Conservation (phyloP, 768 basidiomycete genomes). For the Ephemerocybe angulata region DNA sequence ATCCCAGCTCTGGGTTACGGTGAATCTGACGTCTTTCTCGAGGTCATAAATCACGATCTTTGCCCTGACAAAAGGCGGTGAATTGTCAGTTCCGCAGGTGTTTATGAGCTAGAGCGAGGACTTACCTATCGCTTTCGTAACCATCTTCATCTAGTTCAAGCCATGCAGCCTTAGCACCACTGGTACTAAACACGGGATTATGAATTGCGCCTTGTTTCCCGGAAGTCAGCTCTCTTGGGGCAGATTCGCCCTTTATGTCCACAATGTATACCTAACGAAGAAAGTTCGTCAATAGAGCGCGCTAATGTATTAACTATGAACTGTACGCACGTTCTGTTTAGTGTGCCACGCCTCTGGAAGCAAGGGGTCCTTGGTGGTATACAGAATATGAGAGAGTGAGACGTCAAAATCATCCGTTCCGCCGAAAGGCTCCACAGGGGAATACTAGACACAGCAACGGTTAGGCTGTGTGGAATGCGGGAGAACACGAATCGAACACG, state of each 20-base stretch:
- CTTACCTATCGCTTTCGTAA: conserved; percentile 79
- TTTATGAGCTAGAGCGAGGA: conserved; percentile 3
- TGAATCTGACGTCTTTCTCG: conserved; percentile 58
- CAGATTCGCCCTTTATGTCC: conserved; percentile 44
- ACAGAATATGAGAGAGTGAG: conserved; percentile 63
- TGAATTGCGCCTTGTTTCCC: conserved; percentile 83
- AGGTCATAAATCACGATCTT: conserved; percentile 82
- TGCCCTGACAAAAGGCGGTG: conserved; percentile 36
- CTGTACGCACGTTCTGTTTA: conserved; percentile 65
- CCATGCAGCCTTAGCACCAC: conserved; percentile 80
- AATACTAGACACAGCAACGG: conserved; percentile 37
- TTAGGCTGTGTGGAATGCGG: background rate
- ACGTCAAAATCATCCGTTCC: conserved; percentile 78
- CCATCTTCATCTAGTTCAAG: conserved; percentile 84
- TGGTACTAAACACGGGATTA: conserved; percentile 62
- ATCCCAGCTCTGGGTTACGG: conserved; percentile 83
- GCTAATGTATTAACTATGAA: background rate
- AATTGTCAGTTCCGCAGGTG: too few species aligned
- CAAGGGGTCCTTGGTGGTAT: conserved; percentile 81
- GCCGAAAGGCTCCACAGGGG: conserved; percentile 86
- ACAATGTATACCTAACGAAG: conserved; percentile 63
- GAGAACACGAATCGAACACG: conserved; percentile 18
- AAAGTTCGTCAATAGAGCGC: conserved; percentile 1
- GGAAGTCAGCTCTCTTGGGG: conserved; percentile 69
- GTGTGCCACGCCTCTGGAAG: conserved; percentile 83